Evolutionary conservation across 164 flowering plant genomes (phyloP), one percentile per base, ranked within the genome.

Genomic region (Chloranthus sessilifolius): DNA sequence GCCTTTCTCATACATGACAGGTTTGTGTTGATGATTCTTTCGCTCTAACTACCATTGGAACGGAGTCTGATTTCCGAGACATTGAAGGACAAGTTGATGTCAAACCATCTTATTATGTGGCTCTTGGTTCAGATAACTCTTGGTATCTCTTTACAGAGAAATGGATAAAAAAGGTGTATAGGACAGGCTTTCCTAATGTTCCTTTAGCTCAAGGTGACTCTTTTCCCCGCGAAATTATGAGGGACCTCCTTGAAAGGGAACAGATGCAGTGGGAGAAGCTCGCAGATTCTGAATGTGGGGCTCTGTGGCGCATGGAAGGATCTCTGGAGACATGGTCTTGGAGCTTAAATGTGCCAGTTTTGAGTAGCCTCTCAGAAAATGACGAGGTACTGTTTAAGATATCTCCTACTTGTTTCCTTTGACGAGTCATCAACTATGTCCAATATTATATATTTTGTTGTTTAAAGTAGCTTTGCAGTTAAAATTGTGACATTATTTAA

Each of bases 281-380:
- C 38, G 64, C 74, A 34, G 77, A 74, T 50, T 85, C 95, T 55
- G 90, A 76, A 45, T 70, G 72, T 62, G 98, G 96, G 27, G 74
- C 80, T 51, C 50, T 92, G 37, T 82, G 95, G 95, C 45, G 62
- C 60, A 75, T 64, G 80, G 96, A 88, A 68, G 98, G 96, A 64
- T 92, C 98, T 60, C 71, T 88, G 11, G 95, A 85, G 66, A 85
- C 96, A 44, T 92, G 98, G 96, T 83, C 96, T 19, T 92, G 98
- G 98, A 88, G 94, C 62, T 76, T 92, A 62, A 88, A 92, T 59
- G 87, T 92, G 50, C 96, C 96, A 48, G 86, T 88, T 45, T 61
- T 92, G 64, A 83, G 80, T 65, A 88, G 94, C 66, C 83, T 92
- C 53, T 75, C 90, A 44, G 85, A 79, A 55, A 76, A 74, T 34